These are phyloP conservation scores for Aurifilum marmelostoma DNA, from an alignment of 2,329 filamentous ascomycete genomes.

Conservation along the genomic window DNA sequence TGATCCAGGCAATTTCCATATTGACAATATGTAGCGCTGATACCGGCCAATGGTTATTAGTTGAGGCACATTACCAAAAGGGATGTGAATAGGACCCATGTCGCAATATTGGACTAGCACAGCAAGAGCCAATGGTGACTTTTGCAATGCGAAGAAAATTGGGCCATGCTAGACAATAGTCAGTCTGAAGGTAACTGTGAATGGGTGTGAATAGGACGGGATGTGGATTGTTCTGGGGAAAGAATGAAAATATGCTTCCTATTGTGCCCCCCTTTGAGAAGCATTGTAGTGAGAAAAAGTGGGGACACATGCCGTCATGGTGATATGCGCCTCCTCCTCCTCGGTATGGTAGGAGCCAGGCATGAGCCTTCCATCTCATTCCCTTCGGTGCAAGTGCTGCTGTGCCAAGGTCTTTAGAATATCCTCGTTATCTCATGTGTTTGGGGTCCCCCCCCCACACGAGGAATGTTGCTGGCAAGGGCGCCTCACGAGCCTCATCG, in stretches of 20 bases:
- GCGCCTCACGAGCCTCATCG: neutral
- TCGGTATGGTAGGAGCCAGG: no score
- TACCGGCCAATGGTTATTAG: neutral
- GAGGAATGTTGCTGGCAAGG: neutral
- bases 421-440: no score
- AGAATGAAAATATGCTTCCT: conserved; percentile 11
- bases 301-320: neutral
- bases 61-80: conserved; percentile 9
- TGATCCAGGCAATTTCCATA: neutral
- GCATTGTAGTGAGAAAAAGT: conserved; percentile 22
- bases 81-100: conserved; percentile 9
- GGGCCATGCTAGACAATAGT: conserved; percentile 17
- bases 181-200: neutral
- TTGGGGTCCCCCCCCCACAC: neutral
- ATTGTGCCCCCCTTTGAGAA: conserved; percentile 25
- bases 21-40: conserved; percentile 10
- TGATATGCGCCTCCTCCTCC: neutral
- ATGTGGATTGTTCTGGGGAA: conserved; percentile 17
- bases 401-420: neutral
- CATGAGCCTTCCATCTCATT: neutral
- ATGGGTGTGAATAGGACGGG: conserved; percentile 18
- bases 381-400: neutral
- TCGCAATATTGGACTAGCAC: neutral
- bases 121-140: conserved; percentile 14
- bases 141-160: neutral